Percentiles rank a stretch among this genome's conserved stretches.
phyloP scores from a whole-genome alignment of 768 basidiomycete species.

The Piloderma croceum region DNA sequence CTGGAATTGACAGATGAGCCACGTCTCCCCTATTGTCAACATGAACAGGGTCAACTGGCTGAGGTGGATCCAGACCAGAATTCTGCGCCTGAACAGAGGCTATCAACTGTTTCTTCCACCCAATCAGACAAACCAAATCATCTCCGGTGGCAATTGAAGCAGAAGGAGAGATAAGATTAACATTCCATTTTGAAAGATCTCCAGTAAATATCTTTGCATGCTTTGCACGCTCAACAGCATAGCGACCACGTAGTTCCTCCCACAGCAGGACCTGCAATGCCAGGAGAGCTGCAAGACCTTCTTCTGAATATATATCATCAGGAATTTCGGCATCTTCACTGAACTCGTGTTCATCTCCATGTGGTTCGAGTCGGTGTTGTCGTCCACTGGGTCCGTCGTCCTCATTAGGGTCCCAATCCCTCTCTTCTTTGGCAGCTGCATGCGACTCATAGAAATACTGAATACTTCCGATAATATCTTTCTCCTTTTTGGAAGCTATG shows the following conservation, averaged over 20 bases:
- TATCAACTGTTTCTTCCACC: constrained; percentile 10
- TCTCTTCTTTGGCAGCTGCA: constrained; percentile 7
- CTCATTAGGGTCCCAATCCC: not conserved
- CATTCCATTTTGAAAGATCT: constrained; percentile 6
- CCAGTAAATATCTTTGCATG: constrained; percentile 12
- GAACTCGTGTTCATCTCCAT: not conserved
- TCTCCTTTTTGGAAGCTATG: not conserved
- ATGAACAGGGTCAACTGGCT: not conserved
- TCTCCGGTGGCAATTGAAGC: constrained; percentile 3
- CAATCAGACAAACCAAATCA: constrained; percentile 1
- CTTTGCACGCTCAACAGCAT: constrained; percentile 10
- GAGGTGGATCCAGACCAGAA: not conserved
- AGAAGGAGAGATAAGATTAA: too few species aligned
- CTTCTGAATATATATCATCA: too few species aligned
- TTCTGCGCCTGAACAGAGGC: constrained; percentile 1
- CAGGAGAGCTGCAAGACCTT: not conserved
- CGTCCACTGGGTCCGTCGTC: not conserved
- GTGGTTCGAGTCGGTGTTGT: not conserved
- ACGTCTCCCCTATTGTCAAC: not conserved
- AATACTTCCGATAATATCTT: constrained; percentile 20
- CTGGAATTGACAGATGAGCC: too few species aligned
- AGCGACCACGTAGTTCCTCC: constrained; percentile 9
- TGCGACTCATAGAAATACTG: constrained; percentile 31
- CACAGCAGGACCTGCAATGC: not conserved
- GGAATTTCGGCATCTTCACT: too few species aligned